phyloP scores from a whole-genome alignment of 805 yeast species.

The Suhomyces pyralidae region DNA sequence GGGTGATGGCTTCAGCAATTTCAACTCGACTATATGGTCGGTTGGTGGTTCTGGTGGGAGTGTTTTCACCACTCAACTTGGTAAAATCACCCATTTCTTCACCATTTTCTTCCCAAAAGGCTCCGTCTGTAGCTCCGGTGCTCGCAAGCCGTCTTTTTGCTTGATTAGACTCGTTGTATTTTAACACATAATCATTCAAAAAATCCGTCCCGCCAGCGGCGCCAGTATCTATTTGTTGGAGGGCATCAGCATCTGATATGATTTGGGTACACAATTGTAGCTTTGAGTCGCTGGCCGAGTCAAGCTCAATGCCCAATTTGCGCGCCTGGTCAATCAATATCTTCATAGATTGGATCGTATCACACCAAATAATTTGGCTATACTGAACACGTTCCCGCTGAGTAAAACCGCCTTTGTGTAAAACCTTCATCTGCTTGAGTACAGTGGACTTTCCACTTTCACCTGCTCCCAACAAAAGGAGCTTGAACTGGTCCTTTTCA shows the following conservation, averaged over 20 bases:
- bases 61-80: not conserved
- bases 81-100: not conserved
- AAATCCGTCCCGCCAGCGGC: slow-evolving; percentile 65
- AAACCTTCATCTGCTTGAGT: slow-evolving; percentile 77
- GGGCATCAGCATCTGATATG: slow-evolving; percentile 54
- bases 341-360: slow-evolving; percentile 82
- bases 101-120: slow-evolving; percentile 19
- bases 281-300: slow-evolving; percentile 43
- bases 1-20: slow-evolving; percentile 67
- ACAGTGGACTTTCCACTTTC: slow-evolving; percentile 95
- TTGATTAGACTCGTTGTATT: slow-evolving; percentile 56
- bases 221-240: slow-evolving; percentile 60
- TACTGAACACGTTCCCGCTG: slow-evolving; percentile 77
- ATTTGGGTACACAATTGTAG: slow-evolving; percentile 48
- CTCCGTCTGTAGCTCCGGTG: slow-evolving; percentile 43
- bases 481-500: slow-evolving; percentile 60
- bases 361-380: slow-evolving; percentile 88
- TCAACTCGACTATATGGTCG: slow-evolving; percentile 33
- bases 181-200: slow-evolving; percentile 60
- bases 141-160: slow-evolving; percentile 49
- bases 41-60: not conserved
- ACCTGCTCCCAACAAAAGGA: slow-evolving; percentile 87
- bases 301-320: slow-evolving; percentile 57
- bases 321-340: slow-evolving; percentile 71
- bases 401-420: slow-evolving; percentile 84